Evolutionary conservation across 768 basidiomycete genomes (phyloP).

Genomic region (Leccinum sublutescens): DNA sequence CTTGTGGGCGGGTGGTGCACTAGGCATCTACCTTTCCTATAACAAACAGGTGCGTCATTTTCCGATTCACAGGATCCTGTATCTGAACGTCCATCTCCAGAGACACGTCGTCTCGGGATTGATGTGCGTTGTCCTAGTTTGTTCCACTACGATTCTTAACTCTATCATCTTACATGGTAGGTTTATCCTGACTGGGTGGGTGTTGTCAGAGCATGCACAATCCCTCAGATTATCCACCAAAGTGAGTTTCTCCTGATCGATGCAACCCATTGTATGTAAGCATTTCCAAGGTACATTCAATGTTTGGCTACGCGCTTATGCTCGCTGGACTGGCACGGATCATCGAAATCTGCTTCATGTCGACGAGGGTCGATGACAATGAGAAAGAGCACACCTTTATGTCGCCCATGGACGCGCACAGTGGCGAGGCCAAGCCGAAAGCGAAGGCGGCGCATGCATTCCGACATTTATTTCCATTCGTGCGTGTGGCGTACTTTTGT

Average conservation of each 20-base stretch:
- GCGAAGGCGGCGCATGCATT: conserved; percentile 56
- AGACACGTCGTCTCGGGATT: conserved; percentile 75
- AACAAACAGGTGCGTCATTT: conserved; percentile 61
- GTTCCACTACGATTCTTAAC: not conserved
- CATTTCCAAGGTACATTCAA: conserved; percentile 61
- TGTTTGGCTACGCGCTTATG: conserved; percentile 84
- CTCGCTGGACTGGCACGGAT: conserved; percentile 77
- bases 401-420: conserved; percentile 27
- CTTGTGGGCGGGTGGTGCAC: conserved; percentile 88
- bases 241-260: conserved; percentile 36
- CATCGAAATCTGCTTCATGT: conserved; percentile 81
- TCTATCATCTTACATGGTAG: conserved; percentile 34
- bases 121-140: conserved; percentile 50
- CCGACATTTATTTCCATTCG: conserved; percentile 84
- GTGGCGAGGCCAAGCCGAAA: conserved; percentile 12
- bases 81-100: conserved; percentile 31
- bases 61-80: not conserved
- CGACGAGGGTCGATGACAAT: conserved; percentile 42
- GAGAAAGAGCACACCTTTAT: conserved; percentile 68
- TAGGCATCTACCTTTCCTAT: conserved; percentile 80
- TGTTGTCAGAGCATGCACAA: conserved; percentile 89
- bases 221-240: conserved; percentile 80
- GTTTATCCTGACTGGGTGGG: conserved; percentile 90
- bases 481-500: conserved; percentile 40
- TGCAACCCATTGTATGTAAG: not conserved